Base-by-base conservation (phyloP, 2,329 filamentous ascomycete genomes). In the Microsporum canis region DNA sequence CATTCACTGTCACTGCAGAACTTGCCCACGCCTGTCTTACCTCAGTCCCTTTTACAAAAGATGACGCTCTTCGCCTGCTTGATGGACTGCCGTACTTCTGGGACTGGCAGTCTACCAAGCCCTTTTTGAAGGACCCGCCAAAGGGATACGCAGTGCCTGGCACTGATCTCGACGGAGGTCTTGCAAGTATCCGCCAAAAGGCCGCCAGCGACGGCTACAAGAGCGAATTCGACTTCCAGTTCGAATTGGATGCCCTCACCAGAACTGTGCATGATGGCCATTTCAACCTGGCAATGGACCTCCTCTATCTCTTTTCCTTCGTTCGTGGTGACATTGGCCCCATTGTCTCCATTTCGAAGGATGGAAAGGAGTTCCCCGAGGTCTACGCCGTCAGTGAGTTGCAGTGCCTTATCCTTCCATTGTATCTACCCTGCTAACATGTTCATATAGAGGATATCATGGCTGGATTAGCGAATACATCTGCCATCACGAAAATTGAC, bases 181-280 rank as follows among this genome's bases (percentile, higher is more conserved):
- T 84, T 3, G 73, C 78, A 59, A 69, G 70, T 8, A 79, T 84
- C 57, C 71, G 73, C 45, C 62, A 70, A 3, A 80, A 77, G 12
- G 75, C 78, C 3, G 64, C 68, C 29, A 69, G 67, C 2, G 75
- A 76, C n/a, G 69, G 69, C 2, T 84, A 79, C 65, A 68, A 71
- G 3, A 80, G 76, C 68, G 81, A 85, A 66, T 82, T 80, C 66
- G 77, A 80, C 5, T 82, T 84, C 64, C 79, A 83, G 65, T 63
- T 73, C 6, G 80, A 81, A 31, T 73, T 88, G 2, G 80, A 81
- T 61, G 71, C 77, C 38, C 71, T 82, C 5, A 75, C 85, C 39
- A 76, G 77, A 29, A 75, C 75, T 0, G 80, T 82, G 3, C 84
- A 88, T 65, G 86, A 89, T 68, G 84, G 84, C 1, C 86, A 89